Percentiles rank a stretch among this genome's conserved stretches.
phyloP scores from a whole-genome alignment of 2,329 filamentous ascomycete species.

The Colletotrichum musicola region DNA sequence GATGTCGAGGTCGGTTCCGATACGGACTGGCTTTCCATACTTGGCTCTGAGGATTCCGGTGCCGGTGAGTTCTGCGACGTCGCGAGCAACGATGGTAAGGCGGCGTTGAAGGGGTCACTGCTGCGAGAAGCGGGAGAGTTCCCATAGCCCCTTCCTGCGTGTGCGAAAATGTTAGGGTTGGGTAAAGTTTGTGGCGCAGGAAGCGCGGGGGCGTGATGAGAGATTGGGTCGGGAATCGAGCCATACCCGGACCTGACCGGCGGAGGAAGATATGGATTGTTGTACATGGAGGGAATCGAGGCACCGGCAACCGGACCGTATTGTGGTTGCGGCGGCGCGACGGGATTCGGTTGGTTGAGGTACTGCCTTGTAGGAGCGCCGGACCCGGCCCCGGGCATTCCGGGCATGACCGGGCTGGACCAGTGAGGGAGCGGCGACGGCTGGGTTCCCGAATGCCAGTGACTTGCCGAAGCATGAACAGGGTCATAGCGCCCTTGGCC shows the following conservation, averaged over 20 bases:
- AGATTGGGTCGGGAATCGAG: too few species aligned
- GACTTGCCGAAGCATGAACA: slow-evolving; percentile 44
- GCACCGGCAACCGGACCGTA: too few species aligned
- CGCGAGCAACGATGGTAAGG: neutral
- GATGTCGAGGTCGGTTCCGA: neutral
- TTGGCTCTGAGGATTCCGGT: neutral
- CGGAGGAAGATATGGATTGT: slow-evolving; percentile 21
- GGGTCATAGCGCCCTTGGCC: slow-evolving; percentile 46
- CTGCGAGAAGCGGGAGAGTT: slow-evolving; percentile 1
- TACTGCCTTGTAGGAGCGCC: too few species aligned
- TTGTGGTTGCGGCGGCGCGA: too few species aligned
- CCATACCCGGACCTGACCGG: slow-evolving; percentile 12
- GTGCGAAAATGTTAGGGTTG: slow-evolving; percentile 11
- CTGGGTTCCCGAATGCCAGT: slow-evolving; percentile 41
- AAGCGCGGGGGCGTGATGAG: neutral
- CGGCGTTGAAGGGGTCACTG: slow-evolving; percentile 7
- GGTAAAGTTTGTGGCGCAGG: neutral
- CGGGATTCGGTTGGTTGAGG: too few species aligned
- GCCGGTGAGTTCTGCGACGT: neutral
- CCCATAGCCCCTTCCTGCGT: slow-evolving; percentile 14
- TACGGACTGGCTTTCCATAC: neutral
- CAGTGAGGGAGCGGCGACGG: slow-evolving; percentile 22
- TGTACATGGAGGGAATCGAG: neutral
- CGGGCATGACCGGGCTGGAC: neutral
- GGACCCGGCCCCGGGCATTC: too few species aligned